Conservation (phyloP, 1,139 yeast species). For the Diutina catenulata region DNA sequence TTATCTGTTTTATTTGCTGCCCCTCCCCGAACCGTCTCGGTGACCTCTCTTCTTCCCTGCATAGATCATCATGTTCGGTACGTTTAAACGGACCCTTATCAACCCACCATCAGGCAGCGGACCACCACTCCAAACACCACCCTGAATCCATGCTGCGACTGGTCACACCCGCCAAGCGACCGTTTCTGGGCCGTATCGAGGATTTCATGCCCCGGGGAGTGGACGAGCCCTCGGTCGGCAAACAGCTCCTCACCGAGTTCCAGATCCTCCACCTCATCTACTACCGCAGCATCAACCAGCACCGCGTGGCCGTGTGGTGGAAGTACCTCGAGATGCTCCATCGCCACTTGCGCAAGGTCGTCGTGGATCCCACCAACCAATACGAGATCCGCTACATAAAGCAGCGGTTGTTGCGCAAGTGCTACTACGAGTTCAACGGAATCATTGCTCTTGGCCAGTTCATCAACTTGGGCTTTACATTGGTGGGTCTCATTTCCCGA, state of each 20-base stretch:
- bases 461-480: slow-evolving; percentile 58
- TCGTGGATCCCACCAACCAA: slow-evolving; percentile 13
- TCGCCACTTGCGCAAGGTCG: slow-evolving; percentile 37
- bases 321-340: slow-evolving; percentile 50
- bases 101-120: too few species aligned
- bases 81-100: too few species aligned
- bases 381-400: slow-evolving; percentile 19
- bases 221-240: too few species aligned
- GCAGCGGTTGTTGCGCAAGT: slow-evolving; percentile 30
- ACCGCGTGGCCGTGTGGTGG: slow-evolving; percentile 72
- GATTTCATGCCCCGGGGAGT: too few species aligned
- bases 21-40: too few species aligned
- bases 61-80: too few species aligned
- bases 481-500: slow-evolving; percentile 47
- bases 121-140: too few species aligned
- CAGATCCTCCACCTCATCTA: slow-evolving; percentile 47
- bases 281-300: slow-evolving; percentile 70
- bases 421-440: slow-evolving; percentile 54
- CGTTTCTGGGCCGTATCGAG: too few species aligned
- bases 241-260: slow-evolving; percentile 1
- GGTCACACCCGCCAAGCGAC: too few species aligned
- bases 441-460: slow-evolving; percentile 72
- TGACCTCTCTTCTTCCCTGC: too few species aligned
- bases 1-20: too few species aligned
- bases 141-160: too few species aligned